A percentile compares a stretch with the other conserved stretches of the same genome.
Conservation (phyloP, 345 rosid genomes). For the Excoecaria agallocha region DNA sequence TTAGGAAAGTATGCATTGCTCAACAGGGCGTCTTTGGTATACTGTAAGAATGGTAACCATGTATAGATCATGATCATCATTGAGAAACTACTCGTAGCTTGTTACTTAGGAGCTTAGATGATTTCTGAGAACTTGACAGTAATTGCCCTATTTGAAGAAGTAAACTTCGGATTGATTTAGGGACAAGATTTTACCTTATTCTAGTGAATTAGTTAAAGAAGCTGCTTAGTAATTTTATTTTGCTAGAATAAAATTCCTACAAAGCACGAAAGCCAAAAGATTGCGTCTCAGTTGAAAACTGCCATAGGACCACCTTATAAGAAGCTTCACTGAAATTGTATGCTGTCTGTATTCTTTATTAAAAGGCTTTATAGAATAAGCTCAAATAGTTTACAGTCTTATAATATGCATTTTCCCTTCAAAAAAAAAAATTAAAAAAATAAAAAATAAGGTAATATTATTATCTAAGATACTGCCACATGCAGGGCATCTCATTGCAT, state of each 20-base stretch:
- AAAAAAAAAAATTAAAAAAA: too few species aligned
- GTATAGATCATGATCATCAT: neutral
- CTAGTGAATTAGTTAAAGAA: neutral
- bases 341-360: constrained; percentile 3
- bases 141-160: neutral
- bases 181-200: neutral
- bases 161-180: neutral
- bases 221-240: neutral
- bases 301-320: neutral
- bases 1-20: too few species aligned
- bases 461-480: too few species aligned
- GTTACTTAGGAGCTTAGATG: neutral
- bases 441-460: too few species aligned
- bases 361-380: too few species aligned
- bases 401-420: too few species aligned
- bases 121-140: neutral
- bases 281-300: neutral
- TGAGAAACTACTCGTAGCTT: neutral
- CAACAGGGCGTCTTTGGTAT: neutral
- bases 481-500: too few species aligned
- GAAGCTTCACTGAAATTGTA: constrained; percentile 22
- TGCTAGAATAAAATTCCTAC: neutral
- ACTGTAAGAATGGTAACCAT: neutral
- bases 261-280: neutral
- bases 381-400: too few species aligned